Evolutionary conservation across 345 rosid genomes (phyloP).

Genomic region (Linum usitatissimum): DNA sequence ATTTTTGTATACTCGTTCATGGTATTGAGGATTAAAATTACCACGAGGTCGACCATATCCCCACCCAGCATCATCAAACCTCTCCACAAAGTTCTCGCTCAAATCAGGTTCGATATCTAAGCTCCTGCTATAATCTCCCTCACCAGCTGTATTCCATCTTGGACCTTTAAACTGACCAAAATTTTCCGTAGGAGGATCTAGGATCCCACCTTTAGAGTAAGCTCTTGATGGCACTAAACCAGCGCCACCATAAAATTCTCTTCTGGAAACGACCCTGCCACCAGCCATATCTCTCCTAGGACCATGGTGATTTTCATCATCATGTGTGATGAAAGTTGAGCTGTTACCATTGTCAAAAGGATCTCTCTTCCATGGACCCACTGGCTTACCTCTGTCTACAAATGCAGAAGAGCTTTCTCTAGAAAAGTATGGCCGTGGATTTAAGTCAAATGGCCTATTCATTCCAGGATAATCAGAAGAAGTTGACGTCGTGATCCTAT

Average conservation of each 20-base stretch:
- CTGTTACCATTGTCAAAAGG: constrained; percentile 48
- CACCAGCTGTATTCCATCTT: constrained; percentile 66
- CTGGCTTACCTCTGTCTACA: constrained; percentile 45
- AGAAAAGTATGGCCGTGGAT: constrained; percentile 35
- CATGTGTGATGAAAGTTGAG: constrained; percentile 35
- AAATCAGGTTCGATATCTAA: constrained; percentile 57
- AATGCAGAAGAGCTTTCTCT: constrained; percentile 47
- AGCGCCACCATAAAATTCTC: constrained; percentile 50
- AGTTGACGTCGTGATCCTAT: constrained; percentile 71
- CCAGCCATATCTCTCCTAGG: constrained; percentile 42
- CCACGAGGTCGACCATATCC: constrained; percentile 40
- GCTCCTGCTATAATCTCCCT: constrained; percentile 54
- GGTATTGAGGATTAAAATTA: constrained; percentile 43
- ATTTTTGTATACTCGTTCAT: constrained; percentile 50
- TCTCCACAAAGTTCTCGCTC: constrained; percentile 52
- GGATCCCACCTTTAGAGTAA: constrained; percentile 42
- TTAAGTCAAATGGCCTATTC: constrained; percentile 43
- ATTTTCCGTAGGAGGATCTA: constrained; percentile 49
- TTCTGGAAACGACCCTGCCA: constrained; percentile 41
- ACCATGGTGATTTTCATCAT: constrained; percentile 41
- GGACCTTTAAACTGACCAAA: constrained; percentile 35
- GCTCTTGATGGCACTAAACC: constrained; percentile 37
- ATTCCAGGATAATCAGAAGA: constrained; percentile 53
- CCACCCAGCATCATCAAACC: constrained; percentile 63
- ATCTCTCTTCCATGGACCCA: constrained; percentile 68